A percentile compares a stretch with the other conserved stretches of the same genome.
Conservation (phyloP, 164 flowering plant genomes). For the Santalum album region DNA sequence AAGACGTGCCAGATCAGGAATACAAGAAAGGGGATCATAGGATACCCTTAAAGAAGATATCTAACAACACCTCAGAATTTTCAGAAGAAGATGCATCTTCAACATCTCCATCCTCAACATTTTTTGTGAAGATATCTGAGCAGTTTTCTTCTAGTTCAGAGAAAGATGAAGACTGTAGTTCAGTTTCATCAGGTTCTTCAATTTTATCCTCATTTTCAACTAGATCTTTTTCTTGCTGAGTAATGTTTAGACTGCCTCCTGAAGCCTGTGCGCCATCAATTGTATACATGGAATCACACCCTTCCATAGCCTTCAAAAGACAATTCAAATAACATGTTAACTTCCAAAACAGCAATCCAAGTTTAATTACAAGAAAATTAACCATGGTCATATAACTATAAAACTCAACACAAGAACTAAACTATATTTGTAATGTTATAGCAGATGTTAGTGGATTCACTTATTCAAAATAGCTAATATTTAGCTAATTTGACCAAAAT, state of each 20-base stretch:
- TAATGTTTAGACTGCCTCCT: conserved; percentile 3
- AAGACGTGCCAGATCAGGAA: conserved; percentile 3
- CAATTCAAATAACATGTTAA: conserved; percentile 12
- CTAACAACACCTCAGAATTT: conserved; percentile 10
- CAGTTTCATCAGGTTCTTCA: conserved; percentile 1
- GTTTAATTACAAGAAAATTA: no score
- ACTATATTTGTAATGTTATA: no score
- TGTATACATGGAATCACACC: conserved; percentile 8
- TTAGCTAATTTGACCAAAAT: no score
- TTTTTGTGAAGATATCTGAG: conserved; percentile 1
- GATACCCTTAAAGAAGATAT: conserved; percentile 1
- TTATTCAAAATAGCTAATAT: no score
- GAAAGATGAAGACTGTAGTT: conserved; percentile 15
- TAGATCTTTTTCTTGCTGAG: conserved; percentile 12
- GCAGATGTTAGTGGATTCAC: no score
- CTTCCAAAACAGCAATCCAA: not conserved
- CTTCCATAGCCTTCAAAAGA: conserved; percentile 20
- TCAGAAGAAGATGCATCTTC: conserved; percentile 11
- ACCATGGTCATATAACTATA: no score
- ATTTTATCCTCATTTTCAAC: conserved; percentile 6
- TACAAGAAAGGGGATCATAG: not conserved
- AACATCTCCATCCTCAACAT: conserved; percentile 8
- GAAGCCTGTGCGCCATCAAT: conserved; percentile 16
- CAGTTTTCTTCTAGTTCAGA: conserved; percentile 5
- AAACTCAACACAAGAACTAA: no score